Base-by-base conservation (phyloP, 2,329 filamentous ascomycete species). In the Pseudogymnoascus sp. region DNA sequence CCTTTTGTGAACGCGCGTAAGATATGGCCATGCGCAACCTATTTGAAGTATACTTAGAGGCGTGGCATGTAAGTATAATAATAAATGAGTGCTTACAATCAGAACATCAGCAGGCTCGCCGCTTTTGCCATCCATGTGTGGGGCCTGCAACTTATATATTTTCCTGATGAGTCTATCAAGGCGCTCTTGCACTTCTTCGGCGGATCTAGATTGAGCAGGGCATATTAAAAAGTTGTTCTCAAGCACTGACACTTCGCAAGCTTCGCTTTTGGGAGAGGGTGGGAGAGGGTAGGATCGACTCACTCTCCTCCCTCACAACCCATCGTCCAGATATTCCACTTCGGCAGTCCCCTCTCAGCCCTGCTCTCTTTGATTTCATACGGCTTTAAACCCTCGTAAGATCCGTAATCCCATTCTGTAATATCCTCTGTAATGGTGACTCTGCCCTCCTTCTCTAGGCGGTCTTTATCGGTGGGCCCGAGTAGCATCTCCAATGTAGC, bases 291-390 rank as follows among this genome's bases (percentile, higher is more conserved):
- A n/a, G n/a, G 7, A 40, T 19, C 19, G 82, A 74, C 67, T 82
- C 76, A 75, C 74, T 79, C 78, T 23, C 77, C 78, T 21, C 76
- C 80, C 65, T 83, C 80, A 71, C 82, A 85, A 0, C 83, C 83
- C 74, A 85, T 82, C 11, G 73, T 72, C 82, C 82, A 85, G 60
- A 86, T 84, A 71, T 83, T 61, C 83, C 83, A 86, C 11, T 63
- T 64, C 68, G 84, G 82, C 17, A 80, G 69, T 1, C 77, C 78
- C 21, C 71, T 67, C 72, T 67, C 72, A 65, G 66, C 71, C 59
- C 63, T 76, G 64, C 65, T 60, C 13, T 66, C 67, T 13, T 74
- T 69, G 63, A 80, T 80, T 68, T 79, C 74, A 7, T 70, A 64
- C 2, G 73, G 74, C 42, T 74, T 68, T 62, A 79, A 66, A 1